Conservation (phyloP, 805 yeast species). For the Danielia reshetovae region DNA sequence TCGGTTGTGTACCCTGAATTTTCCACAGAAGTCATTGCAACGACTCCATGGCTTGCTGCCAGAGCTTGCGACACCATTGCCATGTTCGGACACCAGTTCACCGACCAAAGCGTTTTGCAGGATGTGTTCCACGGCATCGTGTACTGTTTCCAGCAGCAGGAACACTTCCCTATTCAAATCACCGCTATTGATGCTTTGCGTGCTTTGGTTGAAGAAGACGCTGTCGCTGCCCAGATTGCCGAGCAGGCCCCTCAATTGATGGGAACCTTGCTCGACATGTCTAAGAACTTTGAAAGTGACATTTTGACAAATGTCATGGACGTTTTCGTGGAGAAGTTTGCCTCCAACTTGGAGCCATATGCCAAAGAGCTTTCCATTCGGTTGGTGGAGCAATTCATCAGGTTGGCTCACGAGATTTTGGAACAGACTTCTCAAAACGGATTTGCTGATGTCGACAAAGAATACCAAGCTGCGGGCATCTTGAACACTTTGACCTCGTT, state of each 20-base stretch:
- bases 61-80: conserved; percentile 46
- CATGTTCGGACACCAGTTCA: conserved; percentile 32
- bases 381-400: conserved; percentile 69
- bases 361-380: conserved; percentile 42
- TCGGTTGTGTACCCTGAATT: conserved; percentile 41
- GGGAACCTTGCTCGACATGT: conserved; percentile 41
- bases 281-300: conserved; percentile 42
- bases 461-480: conserved; percentile 42
- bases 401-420: conserved; percentile 57
- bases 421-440: conserved; percentile 18
- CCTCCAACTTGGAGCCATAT: conserved; percentile 54
- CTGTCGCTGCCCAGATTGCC: conserved; percentile 35
- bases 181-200: conserved; percentile 52
- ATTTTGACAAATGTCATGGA: conserved; percentile 44
- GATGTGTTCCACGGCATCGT: conserved; percentile 41
- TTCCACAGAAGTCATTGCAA: conserved; percentile 22
- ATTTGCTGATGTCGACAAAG: conserved; percentile 29
- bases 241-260: conserved; percentile 43
- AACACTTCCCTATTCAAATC: conserved; percentile 47
- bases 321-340: conserved; percentile 41
- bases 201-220: conserved; percentile 41
- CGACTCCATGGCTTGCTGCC: conserved; percentile 41
- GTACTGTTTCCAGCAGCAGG: conserved; percentile 35
- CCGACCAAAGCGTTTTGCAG: conserved; percentile 32
- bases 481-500: conserved; percentile 40